These are phyloP conservation scores for Microsporum ferrugineum DNA, from an alignment of 2,329 filamentous ascomycete species.

Conservation along the genomic window DNA sequence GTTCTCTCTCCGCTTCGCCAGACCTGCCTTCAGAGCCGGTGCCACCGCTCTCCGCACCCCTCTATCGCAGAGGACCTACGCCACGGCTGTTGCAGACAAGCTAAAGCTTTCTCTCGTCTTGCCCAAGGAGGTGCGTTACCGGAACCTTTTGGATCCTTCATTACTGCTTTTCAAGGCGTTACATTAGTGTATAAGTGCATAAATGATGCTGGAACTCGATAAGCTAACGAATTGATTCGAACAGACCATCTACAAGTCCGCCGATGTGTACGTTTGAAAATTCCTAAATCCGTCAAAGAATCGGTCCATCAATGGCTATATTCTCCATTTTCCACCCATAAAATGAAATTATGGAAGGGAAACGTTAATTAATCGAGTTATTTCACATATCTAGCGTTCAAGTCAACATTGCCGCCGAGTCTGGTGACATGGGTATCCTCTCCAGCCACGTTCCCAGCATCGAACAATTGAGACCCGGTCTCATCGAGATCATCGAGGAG, in stretches of 20 bases:
- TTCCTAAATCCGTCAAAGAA: slow-evolving; percentile 4
- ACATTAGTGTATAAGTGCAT: slow-evolving; percentile 2
- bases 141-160: neutral
- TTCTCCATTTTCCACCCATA: neutral
- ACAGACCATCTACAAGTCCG: slow-evolving; percentile 58
- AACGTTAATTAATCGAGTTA: slow-evolving; percentile 1
- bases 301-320: neutral
- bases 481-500: slow-evolving; percentile 94
- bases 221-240: neutral
- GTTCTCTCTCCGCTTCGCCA: slow-evolving; percentile 89
- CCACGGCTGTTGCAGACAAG: slow-evolving; percentile 77
- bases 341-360: neutral
- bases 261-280: slow-evolving; percentile 51
- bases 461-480: slow-evolving; percentile 94
- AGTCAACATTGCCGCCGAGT: slow-evolving; percentile 97
- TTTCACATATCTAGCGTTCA: slow-evolving; percentile 61
- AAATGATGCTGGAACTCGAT: neutral
- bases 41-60: slow-evolving; percentile 64
- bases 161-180: slow-evolving; percentile 10
- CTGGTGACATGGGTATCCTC: slow-evolving; percentile 98
- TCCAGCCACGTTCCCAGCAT: slow-evolving; percentile 98
- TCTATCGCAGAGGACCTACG: slow-evolving; percentile 80
- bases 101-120: slow-evolving; percentile 97
- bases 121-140: slow-evolving; percentile 80
- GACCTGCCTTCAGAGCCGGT: slow-evolving; percentile 66